Evolutionary conservation across 2,329 filamentous ascomycete species (phyloP).

Genomic region (Aspergillus chevalieri): DNA sequence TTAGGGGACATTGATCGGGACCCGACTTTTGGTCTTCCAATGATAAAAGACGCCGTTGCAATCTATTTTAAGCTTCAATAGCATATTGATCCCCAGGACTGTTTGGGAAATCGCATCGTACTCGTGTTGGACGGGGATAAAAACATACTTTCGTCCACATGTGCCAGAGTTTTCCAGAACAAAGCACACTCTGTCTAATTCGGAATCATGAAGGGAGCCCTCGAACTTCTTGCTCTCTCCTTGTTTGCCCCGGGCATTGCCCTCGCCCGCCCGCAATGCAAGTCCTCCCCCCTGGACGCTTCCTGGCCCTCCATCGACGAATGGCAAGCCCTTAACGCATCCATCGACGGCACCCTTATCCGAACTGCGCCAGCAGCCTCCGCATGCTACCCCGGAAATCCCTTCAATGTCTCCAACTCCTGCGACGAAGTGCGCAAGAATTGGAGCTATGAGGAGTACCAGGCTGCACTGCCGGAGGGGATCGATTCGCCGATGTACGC

Average conservation of each 20-base stretch:
- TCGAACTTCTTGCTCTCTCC: background rate
- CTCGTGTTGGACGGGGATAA: background rate
- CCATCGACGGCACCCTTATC: constrained; percentile 18
- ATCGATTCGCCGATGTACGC: constrained; percentile 25
- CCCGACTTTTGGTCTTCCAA: background rate
- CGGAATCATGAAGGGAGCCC: background rate
- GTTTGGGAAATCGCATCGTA: background rate
- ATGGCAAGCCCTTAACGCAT: constrained; percentile 16
- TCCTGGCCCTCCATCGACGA: constrained; percentile 16
- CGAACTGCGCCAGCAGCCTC: constrained; percentile 21
- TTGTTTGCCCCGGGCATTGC: background rate
- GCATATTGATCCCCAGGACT: background rate
- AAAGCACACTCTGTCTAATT: background rate
- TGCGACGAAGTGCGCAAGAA: constrained; percentile 20
- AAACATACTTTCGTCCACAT: background rate
- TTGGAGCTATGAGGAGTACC: constrained; percentile 26
- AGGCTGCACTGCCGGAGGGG: constrained; percentile 25
- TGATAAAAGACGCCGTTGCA: background rate
- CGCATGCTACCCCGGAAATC: constrained; percentile 25
- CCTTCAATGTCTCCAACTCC: constrained; percentile 17
- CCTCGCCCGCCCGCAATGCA: constrained; percentile 8
- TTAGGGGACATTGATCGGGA: background rate
- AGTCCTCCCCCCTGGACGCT: constrained; percentile 9
- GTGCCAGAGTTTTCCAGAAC: background rate
- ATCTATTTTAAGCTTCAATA: background rate